These are phyloP conservation scores for Yarrowia osloensis DNA, from an alignment of 805 yeast genomes.

Conservation along the genomic window DNA sequence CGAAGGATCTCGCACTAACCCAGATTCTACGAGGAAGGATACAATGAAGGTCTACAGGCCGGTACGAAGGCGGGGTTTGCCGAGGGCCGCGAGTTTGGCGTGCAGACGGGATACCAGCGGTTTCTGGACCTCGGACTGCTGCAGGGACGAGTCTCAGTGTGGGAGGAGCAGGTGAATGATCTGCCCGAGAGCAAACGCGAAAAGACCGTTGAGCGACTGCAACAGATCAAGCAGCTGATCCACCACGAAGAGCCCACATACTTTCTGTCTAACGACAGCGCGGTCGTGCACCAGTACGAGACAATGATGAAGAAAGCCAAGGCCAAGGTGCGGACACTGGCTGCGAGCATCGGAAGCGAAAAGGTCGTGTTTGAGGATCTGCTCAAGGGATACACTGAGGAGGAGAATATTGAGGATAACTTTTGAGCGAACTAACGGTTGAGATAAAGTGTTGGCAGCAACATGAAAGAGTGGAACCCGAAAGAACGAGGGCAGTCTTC, in stretches of 20 bases:
- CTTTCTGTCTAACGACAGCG: conserved; percentile 53
- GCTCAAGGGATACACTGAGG: conserved; percentile 40
- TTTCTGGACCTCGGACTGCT: conserved; percentile 68
- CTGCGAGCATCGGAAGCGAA: conserved; percentile 41
- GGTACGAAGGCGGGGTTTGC: conserved; percentile 59
- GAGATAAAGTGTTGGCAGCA: no score
- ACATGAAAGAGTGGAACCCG: no score
- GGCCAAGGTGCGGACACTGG: conserved; percentile 60
- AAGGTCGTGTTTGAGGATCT: conserved; percentile 44
- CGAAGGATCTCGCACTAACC: no score
- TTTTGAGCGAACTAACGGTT: conserved; percentile 7
- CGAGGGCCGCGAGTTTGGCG: conserved; percentile 86
- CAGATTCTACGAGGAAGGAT: conserved; percentile 67
- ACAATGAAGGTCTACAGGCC: conserved; percentile 64
- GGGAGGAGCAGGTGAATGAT: conserved; percentile 36
- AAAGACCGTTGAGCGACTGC: conserved; percentile 30
- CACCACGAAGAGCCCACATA: conserved; percentile 40
- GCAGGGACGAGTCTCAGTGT: conserved; percentile 50
- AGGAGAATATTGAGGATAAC: conserved; percentile 43
- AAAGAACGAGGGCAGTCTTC: no score
- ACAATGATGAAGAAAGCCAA: conserved; percentile 55
- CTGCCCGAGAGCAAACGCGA: conserved; percentile 12
- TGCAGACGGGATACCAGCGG: conserved; percentile 46
- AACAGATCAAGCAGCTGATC: conserved; percentile 33
- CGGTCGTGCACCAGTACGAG: conserved; percentile 58